These are phyloP conservation scores for Cenchrus americanus DNA, from an alignment of 176 grass and related monocot species.

Conservation along the genomic window DNA sequence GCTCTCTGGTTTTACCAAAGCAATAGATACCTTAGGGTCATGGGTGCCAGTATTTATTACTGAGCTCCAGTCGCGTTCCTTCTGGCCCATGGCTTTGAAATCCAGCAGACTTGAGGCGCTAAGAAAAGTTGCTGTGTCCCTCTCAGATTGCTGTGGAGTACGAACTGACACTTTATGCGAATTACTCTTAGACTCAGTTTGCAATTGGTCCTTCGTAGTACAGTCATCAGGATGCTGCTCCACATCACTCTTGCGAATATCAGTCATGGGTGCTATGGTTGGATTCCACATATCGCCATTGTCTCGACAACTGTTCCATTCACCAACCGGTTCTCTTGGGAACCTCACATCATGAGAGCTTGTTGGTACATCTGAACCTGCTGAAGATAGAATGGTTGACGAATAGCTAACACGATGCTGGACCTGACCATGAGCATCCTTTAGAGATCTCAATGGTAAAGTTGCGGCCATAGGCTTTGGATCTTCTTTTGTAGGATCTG, in stretches of 20 bases:
- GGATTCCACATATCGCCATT: slow-evolving; percentile 64
- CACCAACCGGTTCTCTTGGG: slow-evolving; percentile 33
- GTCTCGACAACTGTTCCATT: slow-evolving; percentile 49
- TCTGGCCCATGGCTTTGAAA: slow-evolving; percentile 14
- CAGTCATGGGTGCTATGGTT: slow-evolving; percentile 17
- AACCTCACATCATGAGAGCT: slow-evolving; percentile 41
- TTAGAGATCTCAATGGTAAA: slow-evolving; percentile 30
- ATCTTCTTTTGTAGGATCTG: slow-evolving; percentile 39
- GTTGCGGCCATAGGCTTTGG: slow-evolving; percentile 40
- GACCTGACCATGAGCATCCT: slow-evolving; percentile 47
- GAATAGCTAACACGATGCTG: slow-evolving; percentile 35
- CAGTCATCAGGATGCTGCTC: slow-evolving; percentile 39
- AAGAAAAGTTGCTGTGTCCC: slow-evolving; percentile 23
- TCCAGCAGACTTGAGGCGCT: slow-evolving; percentile 37
- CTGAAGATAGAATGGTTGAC: slow-evolving; percentile 42
- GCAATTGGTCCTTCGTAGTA: slow-evolving; percentile 51
- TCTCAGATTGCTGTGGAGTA: slow-evolving; percentile 35
- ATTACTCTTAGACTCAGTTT: slow-evolving; percentile 50
- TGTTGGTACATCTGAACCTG: slow-evolving; percentile 36
- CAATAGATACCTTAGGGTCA: slow-evolving; percentile 46
- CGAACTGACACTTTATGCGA: slow-evolving; percentile 28
- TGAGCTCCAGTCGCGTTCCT: slow-evolving; percentile 35
- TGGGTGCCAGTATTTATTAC: slow-evolving; percentile 15
- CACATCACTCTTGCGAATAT: slow-evolving; percentile 40
- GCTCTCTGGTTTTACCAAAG: slow-evolving; percentile 39